Conservation (phyloP, 129 eudicot species). For the Pulicaria dysenterica region DNA sequence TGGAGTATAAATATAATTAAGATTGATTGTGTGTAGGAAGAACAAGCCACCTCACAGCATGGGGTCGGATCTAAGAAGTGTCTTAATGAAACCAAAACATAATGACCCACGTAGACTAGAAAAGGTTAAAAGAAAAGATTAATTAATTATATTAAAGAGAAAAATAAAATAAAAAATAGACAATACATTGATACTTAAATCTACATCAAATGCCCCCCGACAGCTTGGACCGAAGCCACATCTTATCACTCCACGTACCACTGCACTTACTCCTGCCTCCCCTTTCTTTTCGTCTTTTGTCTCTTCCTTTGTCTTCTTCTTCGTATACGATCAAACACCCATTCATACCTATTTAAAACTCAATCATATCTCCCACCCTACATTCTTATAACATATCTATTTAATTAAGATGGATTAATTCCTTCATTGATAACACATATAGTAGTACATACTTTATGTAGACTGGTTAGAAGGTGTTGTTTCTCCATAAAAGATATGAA, state of each 20-base stretch:
- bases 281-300: slow-evolving; percentile 38
- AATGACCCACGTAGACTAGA: slow-evolving; percentile 36
- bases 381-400: too few relatives aligned
- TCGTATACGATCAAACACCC: slow-evolving; percentile 3
- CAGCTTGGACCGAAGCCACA: slow-evolving; percentile 44
- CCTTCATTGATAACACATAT: too few relatives aligned
- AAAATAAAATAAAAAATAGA: slow-evolving; percentile 20
- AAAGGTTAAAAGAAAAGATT: slow-evolving; percentile 33
- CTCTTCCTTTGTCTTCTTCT: slow-evolving; percentile 33
- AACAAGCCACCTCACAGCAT: slow-evolving; percentile 34
- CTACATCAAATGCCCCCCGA: slow-evolving; percentile 47
- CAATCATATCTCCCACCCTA: too few relatives aligned
- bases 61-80: slow-evolving; percentile 45
- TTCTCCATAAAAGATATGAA: too few relatives aligned
- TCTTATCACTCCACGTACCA: slow-evolving; percentile 44
- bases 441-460: too few relatives aligned
- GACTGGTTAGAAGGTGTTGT: too few relatives aligned
- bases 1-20: background rate
- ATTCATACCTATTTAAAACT: background rate
- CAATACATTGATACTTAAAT: slow-evolving; percentile 34
- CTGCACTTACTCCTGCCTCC: slow-evolving; percentile 45
- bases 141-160: background rate
- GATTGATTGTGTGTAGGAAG: slow-evolving; percentile 26
- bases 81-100: slow-evolving; percentile 43
- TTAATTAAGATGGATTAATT: too few relatives aligned